Conservation (phyloP, 805 yeast genomes). For the Teunomyces cretensis region DNA sequence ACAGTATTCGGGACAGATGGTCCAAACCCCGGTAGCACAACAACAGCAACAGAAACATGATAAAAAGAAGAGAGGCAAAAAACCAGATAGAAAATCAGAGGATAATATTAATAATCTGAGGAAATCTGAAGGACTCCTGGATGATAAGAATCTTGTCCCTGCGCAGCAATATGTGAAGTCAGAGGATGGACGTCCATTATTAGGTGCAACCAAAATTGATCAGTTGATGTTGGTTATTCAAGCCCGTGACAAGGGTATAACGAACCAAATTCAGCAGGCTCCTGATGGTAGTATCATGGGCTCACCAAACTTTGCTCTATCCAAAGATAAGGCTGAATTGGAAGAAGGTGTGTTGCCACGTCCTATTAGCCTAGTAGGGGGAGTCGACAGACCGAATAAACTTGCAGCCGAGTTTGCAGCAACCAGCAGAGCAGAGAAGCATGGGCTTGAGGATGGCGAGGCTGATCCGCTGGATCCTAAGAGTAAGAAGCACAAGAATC, state of each 20-base stretch:
- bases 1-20: constrained; percentile 4
- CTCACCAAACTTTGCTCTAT: constrained; percentile 17
- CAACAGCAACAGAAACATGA: constrained; percentile 15
- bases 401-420: constrained; percentile 14
- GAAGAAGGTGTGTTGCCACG: constrained; percentile 51
- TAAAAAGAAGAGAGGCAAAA: constrained; percentile 2
- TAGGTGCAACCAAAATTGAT: constrained; percentile 89
- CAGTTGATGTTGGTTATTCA: constrained; percentile 89
- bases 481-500: constrained; percentile 45
- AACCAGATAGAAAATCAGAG: neutral
- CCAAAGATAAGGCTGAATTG: constrained; percentile 13
- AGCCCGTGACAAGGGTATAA: constrained; percentile 76
- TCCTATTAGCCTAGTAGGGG: constrained; percentile 70
- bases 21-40: constrained; percentile 8
- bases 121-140: constrained; percentile 1
- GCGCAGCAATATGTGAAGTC: constrained; percentile 47
- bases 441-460: constrained; percentile 16
- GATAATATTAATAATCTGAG: neutral
- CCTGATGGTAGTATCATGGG: constrained; percentile 71
- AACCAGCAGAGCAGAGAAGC: constrained; percentile 9
- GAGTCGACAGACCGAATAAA: constrained; percentile 64
- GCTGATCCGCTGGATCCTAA: constrained; percentile 19
- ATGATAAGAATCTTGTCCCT: constrained; percentile 35
- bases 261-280: constrained; percentile 60
- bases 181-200: constrained; percentile 65